phyloP scores from a whole-genome alignment of 306 rosid species.

The Cucurbita pepo region DNA sequence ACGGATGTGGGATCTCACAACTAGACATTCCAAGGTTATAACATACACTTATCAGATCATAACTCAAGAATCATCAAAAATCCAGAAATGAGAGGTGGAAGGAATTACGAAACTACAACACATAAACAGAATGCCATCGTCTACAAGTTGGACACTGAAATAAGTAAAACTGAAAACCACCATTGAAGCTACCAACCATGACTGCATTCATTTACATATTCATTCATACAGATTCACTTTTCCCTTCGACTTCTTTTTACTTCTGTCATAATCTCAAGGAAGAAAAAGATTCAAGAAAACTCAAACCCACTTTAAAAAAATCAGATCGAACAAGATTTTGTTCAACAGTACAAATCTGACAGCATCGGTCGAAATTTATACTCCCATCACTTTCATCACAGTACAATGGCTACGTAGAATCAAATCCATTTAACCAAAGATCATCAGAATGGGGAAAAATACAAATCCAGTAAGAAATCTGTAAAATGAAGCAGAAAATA shows the following conservation, averaged over 20 bases:
- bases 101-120: neutral
- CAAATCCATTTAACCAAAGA: neutral
- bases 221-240: neutral
- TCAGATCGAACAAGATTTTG: conserved; percentile 3
- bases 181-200: neutral
- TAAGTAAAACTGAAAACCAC: neutral
- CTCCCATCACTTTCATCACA: neutral
- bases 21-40: neutral
- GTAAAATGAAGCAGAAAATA: neutral
- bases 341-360: neutral
- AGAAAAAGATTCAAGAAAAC: neutral
- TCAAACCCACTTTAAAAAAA: neutral
- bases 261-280: neutral
- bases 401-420: neutral
- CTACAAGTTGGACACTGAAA: neutral
- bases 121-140: neutral
- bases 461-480: neutral
- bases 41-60: neutral
- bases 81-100: neutral
- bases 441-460: neutral
- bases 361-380: neutral
- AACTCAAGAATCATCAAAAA: neutral
- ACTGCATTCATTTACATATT: neutral
- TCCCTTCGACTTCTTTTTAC: neutral
- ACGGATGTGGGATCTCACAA: too few species aligned